Evolutionary conservation across 345 rosid species (phyloP).

Genomic region (Gossypium ekmanianum): DNA sequence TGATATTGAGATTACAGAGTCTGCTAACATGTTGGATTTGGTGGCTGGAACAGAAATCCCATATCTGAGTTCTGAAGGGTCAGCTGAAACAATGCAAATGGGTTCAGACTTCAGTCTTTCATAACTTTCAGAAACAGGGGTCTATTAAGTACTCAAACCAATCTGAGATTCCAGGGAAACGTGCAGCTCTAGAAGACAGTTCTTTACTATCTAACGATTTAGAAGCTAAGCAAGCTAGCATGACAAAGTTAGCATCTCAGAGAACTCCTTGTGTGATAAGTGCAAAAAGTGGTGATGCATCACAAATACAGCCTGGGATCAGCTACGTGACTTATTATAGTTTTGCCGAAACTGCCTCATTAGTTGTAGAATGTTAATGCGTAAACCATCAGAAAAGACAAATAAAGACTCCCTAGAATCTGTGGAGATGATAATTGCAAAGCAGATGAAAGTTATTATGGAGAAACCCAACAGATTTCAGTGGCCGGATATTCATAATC

Average conservation of each 20-base stretch:
- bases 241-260: conserved; percentile 28
- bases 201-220: conserved; percentile 33
- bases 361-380: conserved; percentile 54
- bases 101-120: conserved; percentile 39
- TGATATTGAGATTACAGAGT: conserved; percentile 25
- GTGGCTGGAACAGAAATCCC: conserved; percentile 34
- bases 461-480: conserved; percentile 51
- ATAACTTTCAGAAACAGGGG: conserved; percentile 37
- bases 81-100: conserved; percentile 53
- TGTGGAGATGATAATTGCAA: conserved; percentile 60
- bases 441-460: conserved; percentile 73
- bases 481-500: conserved; percentile 51
- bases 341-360: conserved; percentile 67
- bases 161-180: conserved; percentile 24
- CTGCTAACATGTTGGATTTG: conserved; percentile 32
- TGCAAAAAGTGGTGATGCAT: conserved; percentile 26
- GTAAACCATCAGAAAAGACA: conserved; percentile 43
- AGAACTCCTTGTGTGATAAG: conserved; percentile 26
- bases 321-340: conserved; percentile 63
- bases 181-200: conserved; percentile 19
- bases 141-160: conserved; percentile 28
- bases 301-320: conserved; percentile 30
- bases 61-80: conserved; percentile 50
- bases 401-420: conserved; percentile 35
- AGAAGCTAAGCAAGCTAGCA: conserved; percentile 31